A percentile compares a stretch with the other conserved stretches of the same genome.
phyloP scores from a whole-genome alignment of 345 rosid species.

The Cardamine occulta region DNA sequence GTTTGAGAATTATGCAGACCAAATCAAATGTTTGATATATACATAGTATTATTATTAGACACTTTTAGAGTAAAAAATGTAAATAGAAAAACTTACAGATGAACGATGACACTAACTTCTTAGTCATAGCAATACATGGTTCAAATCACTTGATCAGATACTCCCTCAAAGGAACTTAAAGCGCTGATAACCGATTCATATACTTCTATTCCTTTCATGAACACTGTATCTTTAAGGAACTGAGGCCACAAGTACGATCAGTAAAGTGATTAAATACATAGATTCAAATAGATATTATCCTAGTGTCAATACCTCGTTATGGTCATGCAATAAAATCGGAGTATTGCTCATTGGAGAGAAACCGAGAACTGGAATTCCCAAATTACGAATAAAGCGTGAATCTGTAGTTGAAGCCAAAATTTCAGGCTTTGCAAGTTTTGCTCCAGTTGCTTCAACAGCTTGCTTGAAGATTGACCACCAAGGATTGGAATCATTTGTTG shows the following conservation, averaged over 20 bases:
- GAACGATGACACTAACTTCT: not conserved
- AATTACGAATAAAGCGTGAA: slow-evolving; percentile 61
- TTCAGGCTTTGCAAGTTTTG: slow-evolving; percentile 80
- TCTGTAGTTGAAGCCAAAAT: slow-evolving; percentile 90
- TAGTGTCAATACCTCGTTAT: slow-evolving; percentile 67
- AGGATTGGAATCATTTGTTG: slow-evolving; percentile 74
- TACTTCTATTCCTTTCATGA: slow-evolving; percentile 78
- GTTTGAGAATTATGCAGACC: slow-evolving; percentile 8
- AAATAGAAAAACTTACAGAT: not conserved
- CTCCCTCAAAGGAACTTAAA: slow-evolving; percentile 65
- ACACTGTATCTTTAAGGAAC: slow-evolving; percentile 72
- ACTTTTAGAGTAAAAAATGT: not conserved
- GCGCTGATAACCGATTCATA: slow-evolving; percentile 73
- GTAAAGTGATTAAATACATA: not conserved
- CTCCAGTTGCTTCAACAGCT: slow-evolving; percentile 75
- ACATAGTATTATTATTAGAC: slow-evolving; percentile 35
- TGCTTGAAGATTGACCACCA: slow-evolving; percentile 86
- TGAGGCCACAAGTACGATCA: slow-evolving; percentile 41
- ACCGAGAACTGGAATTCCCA: slow-evolving; percentile 79
- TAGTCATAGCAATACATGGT: slow-evolving; percentile 14
- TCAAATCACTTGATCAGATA: slow-evolving; percentile 42
- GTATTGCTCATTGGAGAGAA: slow-evolving; percentile 90
- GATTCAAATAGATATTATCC: not conserved
- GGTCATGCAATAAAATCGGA: slow-evolving; percentile 85
- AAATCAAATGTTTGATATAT: slow-evolving; percentile 9